Base-by-base conservation (phyloP, 140 eudicot species). In the Bidens hawaiensis region DNA sequence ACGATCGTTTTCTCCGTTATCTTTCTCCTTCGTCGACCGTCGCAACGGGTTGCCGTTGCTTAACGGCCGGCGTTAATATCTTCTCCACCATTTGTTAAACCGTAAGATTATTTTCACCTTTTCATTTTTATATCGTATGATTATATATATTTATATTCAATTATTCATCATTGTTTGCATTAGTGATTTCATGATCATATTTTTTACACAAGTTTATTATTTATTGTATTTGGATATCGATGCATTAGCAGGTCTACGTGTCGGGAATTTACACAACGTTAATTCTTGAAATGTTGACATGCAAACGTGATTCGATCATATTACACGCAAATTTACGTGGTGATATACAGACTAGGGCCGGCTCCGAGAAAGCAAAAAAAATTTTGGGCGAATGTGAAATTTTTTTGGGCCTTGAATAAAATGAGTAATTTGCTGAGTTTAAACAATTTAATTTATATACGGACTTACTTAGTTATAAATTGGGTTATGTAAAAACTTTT, bases 1-100 rank as follows among this genome's bases (percentile, higher is more conserved):
- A 56, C 62, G 25, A 27, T 16, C 62, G 62, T 56, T 53, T 56
- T 56, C 26, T 56, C 26, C 62, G 43, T 8, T 56, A 5, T 26
- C 62, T 56, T 43, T 28, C 62, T 56, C 62, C 62, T 9, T 25
- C 43, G 62, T 56, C 62, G 62, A n/a, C 61, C 61, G 61, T 26
- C 43, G 43, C 62, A 56, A 56, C 62, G 62, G 62, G 28, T 56
- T 56, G 43, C 62, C 62, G 62, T 56, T 56, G 62, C 58, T 56
- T 28, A 56, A 56, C 62, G 62, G 62, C 62, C n/a, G 62, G 42
- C 62, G 62, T n/a, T n/a, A n/a, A n/a, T n/a, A n/a, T 56, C 24
- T 0, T 6, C 23, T 13, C 59, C 24, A 4, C 52, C 12, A 4
- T 15, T 11, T 21, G 23, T 52, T 30, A 30, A 56, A 56, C 62